phyloP scores from a whole-genome alignment of 139 green algal genomes.

The Pedinophyceae sp. region DNA sequence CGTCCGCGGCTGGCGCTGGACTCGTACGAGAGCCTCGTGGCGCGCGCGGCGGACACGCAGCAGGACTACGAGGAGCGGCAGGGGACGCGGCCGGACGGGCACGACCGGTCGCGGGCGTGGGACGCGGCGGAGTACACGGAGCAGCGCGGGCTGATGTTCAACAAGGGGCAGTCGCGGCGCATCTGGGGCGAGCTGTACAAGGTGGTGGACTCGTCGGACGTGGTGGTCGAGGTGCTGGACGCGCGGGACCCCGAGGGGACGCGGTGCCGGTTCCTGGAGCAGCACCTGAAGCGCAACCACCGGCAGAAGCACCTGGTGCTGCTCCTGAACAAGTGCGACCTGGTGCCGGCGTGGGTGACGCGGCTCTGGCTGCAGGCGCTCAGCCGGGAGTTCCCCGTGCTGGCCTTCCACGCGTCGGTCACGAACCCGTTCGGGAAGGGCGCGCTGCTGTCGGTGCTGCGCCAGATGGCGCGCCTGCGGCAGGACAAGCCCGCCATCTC shows the following conservation, averaged over 20 bases:
- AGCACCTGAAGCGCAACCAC: conserved; percentile 77
- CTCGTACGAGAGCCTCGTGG: conserved; percentile 41
- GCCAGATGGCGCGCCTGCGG: conserved; percentile 76
- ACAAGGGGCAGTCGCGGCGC: conserved; percentile 89
- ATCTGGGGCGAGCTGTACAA: conserved; percentile 99
- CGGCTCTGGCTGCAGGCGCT: conserved; percentile 86
- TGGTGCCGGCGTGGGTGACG: conserved; percentile 95
- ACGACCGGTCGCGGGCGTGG: neutral
- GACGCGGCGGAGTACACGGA: neutral
- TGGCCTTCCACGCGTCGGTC: conserved; percentile 92
- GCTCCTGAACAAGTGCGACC: conserved; percentile 95
- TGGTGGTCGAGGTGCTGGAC: conserved; percentile 95
- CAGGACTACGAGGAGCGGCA: conserved; percentile 12
- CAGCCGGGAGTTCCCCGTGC: conserved; percentile 77
- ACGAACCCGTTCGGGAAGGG: conserved; percentile 98
- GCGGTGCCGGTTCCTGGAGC: conserved; percentile 80
- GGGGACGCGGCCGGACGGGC: neutral
- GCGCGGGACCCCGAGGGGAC: conserved; percentile 89
- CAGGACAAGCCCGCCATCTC: conserved; percentile 85
- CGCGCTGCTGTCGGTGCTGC: conserved; percentile 55
- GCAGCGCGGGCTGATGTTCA: conserved; percentile 35
- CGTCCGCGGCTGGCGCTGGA: conserved; percentile 60
- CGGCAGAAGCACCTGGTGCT: conserved; percentile 94
- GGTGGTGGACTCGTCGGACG: conserved; percentile 87
- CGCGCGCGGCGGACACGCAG: conserved; percentile 16